Conservation (phyloP, 2,329 filamentous ascomycete genomes). For the Trichoderma lentiforme region DNA sequence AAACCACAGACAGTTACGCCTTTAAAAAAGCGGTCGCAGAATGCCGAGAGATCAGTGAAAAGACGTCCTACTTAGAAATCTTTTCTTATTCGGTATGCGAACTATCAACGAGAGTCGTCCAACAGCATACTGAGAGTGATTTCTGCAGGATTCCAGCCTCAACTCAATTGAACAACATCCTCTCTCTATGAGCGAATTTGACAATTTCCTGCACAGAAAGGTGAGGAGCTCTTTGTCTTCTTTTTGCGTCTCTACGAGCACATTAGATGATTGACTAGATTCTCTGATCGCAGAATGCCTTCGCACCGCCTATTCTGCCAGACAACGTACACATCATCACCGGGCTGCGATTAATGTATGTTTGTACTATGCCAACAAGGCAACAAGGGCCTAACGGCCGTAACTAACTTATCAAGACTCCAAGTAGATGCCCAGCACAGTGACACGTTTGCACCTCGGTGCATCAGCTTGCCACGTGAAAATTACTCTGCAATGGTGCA, state of each 20-base stretch:
- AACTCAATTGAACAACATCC: neutral
- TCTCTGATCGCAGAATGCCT: neutral
- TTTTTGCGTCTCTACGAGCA: rapidly evolving
- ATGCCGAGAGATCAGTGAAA: neutral
- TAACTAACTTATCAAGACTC: neutral
- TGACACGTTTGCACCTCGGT: neutral
- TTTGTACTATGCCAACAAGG: neutral
- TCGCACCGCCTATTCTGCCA: too few species aligned
- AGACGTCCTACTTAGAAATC: neutral
- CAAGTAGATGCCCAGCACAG: neutral
- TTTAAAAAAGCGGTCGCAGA: neutral
- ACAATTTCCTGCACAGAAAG: neutral
- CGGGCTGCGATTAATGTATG: neutral
- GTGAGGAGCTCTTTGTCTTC: neutral
- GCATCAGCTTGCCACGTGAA: neutral
- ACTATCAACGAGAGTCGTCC: neutral
- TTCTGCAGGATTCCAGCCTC: neutral
- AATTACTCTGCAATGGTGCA: neutral
- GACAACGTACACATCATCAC: neutral
- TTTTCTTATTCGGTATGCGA: neutral
- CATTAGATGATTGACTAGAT: neutral
- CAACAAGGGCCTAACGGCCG: neutral
- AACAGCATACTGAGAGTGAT: neutral
- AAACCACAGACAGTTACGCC: neutral
- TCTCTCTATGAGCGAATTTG: neutral